Evolutionary conservation across 2,329 filamentous ascomycete species (phyloP).

Genomic region (Arthrobotrys iridis): DNA sequence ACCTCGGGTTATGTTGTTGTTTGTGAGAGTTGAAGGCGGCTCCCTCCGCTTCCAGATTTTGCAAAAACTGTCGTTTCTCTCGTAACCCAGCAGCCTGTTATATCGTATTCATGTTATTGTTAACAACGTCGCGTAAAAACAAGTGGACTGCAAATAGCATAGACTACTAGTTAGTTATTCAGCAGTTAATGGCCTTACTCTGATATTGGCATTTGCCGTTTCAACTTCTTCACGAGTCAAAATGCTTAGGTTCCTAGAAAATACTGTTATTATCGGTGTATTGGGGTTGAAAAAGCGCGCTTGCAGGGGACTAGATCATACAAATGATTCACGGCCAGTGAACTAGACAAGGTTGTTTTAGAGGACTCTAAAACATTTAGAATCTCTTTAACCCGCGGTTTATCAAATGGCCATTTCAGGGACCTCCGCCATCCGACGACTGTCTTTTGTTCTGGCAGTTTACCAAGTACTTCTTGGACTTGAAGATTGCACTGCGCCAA

Average conservation of each 20-base stretch:
- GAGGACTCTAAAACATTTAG: slow-evolving; percentile 56
- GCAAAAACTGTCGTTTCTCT: slow-evolving; percentile 6
- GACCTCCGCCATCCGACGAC: slow-evolving; percentile 47
- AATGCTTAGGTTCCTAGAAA: neutral
- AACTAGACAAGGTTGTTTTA: slow-evolving; percentile 57
- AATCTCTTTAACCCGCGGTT: slow-evolving; percentile 56
- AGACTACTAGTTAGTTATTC: neutral
- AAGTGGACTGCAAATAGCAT: neutral
- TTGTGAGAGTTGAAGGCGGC: neutral
- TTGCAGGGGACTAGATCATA: neutral
- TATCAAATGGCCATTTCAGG: slow-evolving; percentile 60
- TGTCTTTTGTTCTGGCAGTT: slow-evolving; percentile 6
- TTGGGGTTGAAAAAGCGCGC: neutral
- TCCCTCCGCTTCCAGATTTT: slow-evolving; percentile 1
- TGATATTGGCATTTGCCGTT: slow-evolving; percentile 1
- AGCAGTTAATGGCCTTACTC: slow-evolving; percentile 3
- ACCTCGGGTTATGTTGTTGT: slow-evolving; percentile 9
- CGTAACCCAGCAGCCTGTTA: neutral
- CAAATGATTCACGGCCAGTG: slow-evolving; percentile 1
- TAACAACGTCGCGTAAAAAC: neutral
- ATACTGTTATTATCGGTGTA: slow-evolving; percentile 7
- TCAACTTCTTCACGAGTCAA: slow-evolving; percentile 8
- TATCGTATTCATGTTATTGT: neutral
- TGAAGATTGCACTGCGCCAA: neutral
- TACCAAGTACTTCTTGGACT: neutral